A percentile compares a stretch with the other conserved stretches of the same genome.
Conservation (phyloP, 2,329 filamentous ascomycete genomes). For the Sphaerulina musiva region DNA sequence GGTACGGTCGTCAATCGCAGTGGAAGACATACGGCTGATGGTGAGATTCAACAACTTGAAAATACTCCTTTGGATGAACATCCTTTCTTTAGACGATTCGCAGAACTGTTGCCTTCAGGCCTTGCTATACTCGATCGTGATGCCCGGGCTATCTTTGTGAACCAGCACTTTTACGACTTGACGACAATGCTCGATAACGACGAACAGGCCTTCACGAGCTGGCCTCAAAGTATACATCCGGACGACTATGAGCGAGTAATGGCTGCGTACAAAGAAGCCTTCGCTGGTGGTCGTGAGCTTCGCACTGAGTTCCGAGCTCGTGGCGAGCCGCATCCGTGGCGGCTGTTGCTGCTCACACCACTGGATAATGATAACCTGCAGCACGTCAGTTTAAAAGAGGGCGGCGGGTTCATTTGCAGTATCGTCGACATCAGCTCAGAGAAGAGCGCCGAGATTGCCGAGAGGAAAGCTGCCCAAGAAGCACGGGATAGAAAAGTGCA, state of each 20-base stretch:
- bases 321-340: slow-evolving; percentile 33
- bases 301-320: slow-evolving; percentile 41
- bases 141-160: slow-evolving; percentile 43
- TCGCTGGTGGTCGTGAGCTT: slow-evolving; percentile 35
- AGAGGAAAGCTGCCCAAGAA: slow-evolving; percentile 39
- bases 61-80: slow-evolving; percentile 33
- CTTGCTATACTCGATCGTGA: slow-evolving; percentile 42
- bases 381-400: slow-evolving; percentile 28
- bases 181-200: slow-evolving; percentile 37
- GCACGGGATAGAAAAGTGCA: slow-evolving; percentile 41
- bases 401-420: slow-evolving; percentile 43
- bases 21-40: not conserved
- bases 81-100: slow-evolving; percentile 41
- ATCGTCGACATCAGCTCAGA: slow-evolving; percentile 44
- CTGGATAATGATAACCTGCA: slow-evolving; percentile 36
- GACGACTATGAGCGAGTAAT: slow-evolving; percentile 43
- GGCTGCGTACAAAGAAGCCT: slow-evolving; percentile 40
- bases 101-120: slow-evolving; percentile 42
- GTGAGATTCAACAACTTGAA: slow-evolving; percentile 10
- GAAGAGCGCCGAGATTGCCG: slow-evolving; percentile 39
- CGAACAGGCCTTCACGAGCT: slow-evolving; percentile 39
- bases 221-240: slow-evolving; percentile 43
- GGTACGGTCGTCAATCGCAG: slow-evolving; percentile 2
- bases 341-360: slow-evolving; percentile 40
- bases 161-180: slow-evolving; percentile 42